Conservation (phyloP, 2,329 filamentous ascomycete species). For the Phialophora macrospora region DNA sequence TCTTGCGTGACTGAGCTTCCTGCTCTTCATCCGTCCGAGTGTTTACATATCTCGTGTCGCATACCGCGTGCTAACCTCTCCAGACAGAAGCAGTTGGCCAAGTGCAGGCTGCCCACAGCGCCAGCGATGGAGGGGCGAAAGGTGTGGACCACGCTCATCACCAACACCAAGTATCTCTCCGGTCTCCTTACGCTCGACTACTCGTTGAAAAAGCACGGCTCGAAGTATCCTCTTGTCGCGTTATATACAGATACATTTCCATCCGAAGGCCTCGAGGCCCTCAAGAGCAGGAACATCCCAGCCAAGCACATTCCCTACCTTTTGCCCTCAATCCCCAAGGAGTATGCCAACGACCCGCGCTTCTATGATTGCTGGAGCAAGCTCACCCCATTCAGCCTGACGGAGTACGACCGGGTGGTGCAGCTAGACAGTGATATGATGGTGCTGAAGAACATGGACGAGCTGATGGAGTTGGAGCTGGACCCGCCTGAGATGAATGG, state of each 20-base stretch:
- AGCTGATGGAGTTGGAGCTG: conserved; percentile 81
- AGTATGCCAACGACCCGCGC: conserved; percentile 76
- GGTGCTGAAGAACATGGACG: conserved; percentile 82
- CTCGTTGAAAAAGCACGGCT: conserved; percentile 68
- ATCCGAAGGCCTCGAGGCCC: conserved; percentile 67
- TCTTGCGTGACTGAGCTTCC: conserved; percentile 14
- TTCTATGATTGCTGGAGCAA: conserved; percentile 94
- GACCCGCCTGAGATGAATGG: conserved; percentile 61
- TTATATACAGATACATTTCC: conserved; percentile 83
- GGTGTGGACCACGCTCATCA: conserved; percentile 90
- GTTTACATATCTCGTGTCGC: neutral
- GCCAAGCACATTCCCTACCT: conserved; percentile 74
- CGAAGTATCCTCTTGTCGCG: conserved; percentile 77
- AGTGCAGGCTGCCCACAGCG: conserved; percentile 2
- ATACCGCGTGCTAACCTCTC: neutral
- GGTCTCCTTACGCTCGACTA: conserved; percentile 82
- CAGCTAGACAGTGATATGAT: conserved; percentile 91
- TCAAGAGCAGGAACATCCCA: conserved; percentile 71
- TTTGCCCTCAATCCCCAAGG: conserved; percentile 66
- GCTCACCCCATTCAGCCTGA: conserved; percentile 75
- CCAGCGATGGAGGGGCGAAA: conserved; percentile 23
- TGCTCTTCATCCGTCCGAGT: conserved; percentile 2
- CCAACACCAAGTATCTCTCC: conserved; percentile 78
- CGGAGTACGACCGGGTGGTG: conserved; percentile 77
- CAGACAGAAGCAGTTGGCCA: conserved; percentile 5